A percentile compares a stretch with the other conserved stretches of the same genome.
Conservation (phyloP, 2,329 filamentous ascomycete species). For the Fusarium temperatum region DNA sequence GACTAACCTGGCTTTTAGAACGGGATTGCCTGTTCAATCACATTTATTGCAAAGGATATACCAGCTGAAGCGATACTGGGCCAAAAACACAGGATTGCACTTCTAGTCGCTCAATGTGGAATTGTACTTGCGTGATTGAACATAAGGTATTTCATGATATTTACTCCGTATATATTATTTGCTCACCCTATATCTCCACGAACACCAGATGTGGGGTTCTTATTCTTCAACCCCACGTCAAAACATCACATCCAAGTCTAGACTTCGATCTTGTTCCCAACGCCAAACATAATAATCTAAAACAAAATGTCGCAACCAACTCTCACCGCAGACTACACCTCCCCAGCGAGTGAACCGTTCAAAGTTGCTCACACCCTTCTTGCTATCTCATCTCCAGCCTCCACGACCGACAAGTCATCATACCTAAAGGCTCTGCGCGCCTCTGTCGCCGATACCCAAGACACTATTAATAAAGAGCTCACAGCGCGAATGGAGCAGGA, state of each 20-base stretch:
- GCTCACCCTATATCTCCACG: not conserved
- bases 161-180: no score
- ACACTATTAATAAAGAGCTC: slow-evolving; percentile 73
- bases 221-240: slow-evolving; percentile 33
- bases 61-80: not conserved
- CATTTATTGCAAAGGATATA: not conserved
- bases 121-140: not conserved
- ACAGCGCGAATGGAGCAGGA: slow-evolving; percentile 80
- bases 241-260: slow-evolving; percentile 7
- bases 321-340: slow-evolving; percentile 61
- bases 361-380: slow-evolving; percentile 50
- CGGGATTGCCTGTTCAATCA: not conserved
- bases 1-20: slow-evolving; percentile 4
- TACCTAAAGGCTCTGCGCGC: slow-evolving; percentile 69
- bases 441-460: slow-evolving; percentile 68
- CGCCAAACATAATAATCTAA: not conserved
- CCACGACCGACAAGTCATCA: slow-evolving; percentile 60
- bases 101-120: not conserved
- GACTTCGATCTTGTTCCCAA: not conserved
- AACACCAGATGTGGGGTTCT: slow-evolving; percentile 13
- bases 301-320: slow-evolving; percentile 25
- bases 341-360: slow-evolving; percentile 60
- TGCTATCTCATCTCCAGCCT: slow-evolving; percentile 46
- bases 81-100: not conserved
- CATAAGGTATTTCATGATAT: not conserved